These are phyloP conservation scores for Platismatia glauca DNA, from an alignment of 495 filamentous ascomycete species.

Conservation along the genomic window DNA sequence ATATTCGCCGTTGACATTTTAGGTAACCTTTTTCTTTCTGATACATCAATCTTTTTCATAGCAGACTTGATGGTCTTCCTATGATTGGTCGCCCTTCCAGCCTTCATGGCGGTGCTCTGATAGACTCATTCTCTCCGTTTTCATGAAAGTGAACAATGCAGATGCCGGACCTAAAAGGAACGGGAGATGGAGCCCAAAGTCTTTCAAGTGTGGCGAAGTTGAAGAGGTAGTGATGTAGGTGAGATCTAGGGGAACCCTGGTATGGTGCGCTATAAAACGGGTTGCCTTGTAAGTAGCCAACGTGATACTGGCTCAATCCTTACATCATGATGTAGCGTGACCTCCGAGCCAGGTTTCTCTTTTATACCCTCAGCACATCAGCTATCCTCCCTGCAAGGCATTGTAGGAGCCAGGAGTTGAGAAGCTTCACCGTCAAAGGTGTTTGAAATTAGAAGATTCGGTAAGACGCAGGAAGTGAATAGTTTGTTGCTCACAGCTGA, in stretches of 20 bases:
- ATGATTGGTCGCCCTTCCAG: background rate
- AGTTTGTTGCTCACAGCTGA: background rate
- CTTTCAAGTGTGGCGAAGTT: background rate
- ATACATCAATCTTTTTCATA: background rate
- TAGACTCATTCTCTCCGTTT: background rate
- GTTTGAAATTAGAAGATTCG: background rate
- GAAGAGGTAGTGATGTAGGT: background rate
- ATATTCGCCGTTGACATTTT: background rate
- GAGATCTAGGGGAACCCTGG: too few relatives aligned
- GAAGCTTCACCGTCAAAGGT: background rate
- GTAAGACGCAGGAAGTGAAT: background rate
- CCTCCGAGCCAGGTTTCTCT: too few relatives aligned
- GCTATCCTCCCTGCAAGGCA: background rate
- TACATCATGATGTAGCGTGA: too few relatives aligned
- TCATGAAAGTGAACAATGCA: background rate
- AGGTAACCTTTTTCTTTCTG: background rate
- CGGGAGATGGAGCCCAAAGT: background rate
- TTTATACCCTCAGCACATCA: background rate
- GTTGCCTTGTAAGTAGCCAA: too few relatives aligned
- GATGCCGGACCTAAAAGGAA: background rate
- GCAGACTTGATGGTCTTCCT: background rate
- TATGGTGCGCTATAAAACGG: too few relatives aligned
- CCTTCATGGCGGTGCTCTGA: background rate
- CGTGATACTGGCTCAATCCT: too few relatives aligned
- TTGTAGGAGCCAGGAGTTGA: background rate